Evolutionary conservation across 768 basidiomycete genomes (phyloP).

Genomic region (Leucocoprinus leucothites): DNA sequence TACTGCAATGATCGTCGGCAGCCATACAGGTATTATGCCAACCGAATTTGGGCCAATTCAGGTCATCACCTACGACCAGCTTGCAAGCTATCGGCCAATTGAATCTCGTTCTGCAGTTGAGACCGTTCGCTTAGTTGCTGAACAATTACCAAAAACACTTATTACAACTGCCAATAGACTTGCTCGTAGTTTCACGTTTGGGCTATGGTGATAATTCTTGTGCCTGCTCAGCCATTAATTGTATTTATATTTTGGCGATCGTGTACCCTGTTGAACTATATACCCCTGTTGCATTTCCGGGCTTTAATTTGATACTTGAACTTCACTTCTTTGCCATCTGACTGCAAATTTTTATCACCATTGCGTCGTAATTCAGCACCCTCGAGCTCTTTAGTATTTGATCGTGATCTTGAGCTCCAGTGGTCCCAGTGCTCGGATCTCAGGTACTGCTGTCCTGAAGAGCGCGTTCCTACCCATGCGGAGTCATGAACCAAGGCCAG

Average conservation of each 20-base stretch:
- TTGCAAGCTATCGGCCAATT: neutral
- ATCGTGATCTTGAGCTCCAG: no score
- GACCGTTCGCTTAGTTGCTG: neutral
- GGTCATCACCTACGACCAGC: neutral
- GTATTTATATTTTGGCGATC: neutral
- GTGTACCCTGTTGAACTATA: neutral
- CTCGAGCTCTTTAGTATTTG: no score
- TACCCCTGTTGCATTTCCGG: neutral
- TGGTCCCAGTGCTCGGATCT: no score
- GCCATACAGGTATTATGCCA: neutral
- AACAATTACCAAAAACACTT: neutral
- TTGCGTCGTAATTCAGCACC: no score
- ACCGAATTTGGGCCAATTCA: neutral
- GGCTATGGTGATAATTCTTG: neutral
- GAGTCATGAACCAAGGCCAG: no score
- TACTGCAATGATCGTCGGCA: neutral
- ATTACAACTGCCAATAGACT: neutral
- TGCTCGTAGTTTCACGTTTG: neutral
- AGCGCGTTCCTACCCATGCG: no score
- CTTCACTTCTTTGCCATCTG: neutral
- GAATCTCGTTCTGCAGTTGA: neutral
- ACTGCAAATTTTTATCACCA: no score
- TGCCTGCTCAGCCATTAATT: neutral
- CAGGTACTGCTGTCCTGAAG: no score
- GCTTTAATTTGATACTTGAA: neutral